Base-by-base conservation (phyloP, 495 filamentous ascomycete genomes). In the Hypoxylon fragiforme region DNA sequence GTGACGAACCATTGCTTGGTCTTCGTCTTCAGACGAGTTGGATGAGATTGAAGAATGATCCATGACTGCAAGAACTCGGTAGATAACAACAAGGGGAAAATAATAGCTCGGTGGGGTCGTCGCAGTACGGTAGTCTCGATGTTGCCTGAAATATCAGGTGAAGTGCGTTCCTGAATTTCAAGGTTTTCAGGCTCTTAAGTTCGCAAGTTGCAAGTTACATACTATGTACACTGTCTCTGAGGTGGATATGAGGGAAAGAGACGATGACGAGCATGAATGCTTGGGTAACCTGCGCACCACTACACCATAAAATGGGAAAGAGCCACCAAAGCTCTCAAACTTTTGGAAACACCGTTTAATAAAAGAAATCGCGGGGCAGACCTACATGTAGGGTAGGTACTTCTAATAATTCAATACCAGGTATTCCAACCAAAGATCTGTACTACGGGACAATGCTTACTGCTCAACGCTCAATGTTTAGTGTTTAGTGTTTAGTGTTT, bases 1-100 rank as follows among this genome's bases (percentile, higher is more conserved):
- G 13, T 57, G 46, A 1, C 59, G 65, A 7, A 40, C 30, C 65
- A 68, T 59, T 8, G 8, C 44, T 36, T 47, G 55, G 31, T 28
- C 44, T 44, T 68, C 65, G 13, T 63, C 62, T 12, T 54, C 56
- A 21, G 65, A 68, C 14, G 59, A 52, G 15, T 5, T 41, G 18
- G 50, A 53, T 12, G 16, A 36, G 24, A 36, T 40, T 15, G 50
- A 39, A 7, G 44, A 38, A 31, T 43, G 24, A 7, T 50, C 45
- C 44, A 54, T 41, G 1, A 24, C 39, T 21, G 30, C 16, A 36
- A 50, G 8, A 18, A n/a, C 7, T 37, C 13, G 21, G 1, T n/a
- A 14, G 4, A 8, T 28, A 19, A 19, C 1, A 8, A 28, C 9
- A 42, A n/a, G n/a, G n/a, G n/a, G n/a, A n/a, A n/a, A n/a, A n/a